Percentiles rank a stretch among this genome's conserved stretches.
Conservation (phyloP, 2,329 filamentous ascomycete genomes). For the Pseudogymnoascus sp. region DNA sequence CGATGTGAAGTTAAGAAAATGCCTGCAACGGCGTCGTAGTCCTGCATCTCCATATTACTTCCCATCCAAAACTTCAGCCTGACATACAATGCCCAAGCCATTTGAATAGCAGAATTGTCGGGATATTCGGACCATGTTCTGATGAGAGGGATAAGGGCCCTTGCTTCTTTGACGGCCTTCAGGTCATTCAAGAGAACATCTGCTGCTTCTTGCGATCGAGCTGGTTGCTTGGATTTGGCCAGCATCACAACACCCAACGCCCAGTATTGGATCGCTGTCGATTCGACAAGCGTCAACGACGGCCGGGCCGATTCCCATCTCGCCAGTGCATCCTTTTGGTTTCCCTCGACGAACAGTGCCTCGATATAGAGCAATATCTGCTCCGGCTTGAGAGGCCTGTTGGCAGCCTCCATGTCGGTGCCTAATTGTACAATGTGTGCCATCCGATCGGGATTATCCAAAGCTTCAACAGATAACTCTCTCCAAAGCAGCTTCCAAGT, state of each 20-base stretch:
- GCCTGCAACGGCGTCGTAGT: conserved; percentile 68
- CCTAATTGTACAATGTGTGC: conserved; percentile 53
- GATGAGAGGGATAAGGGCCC: conserved; percentile 61
- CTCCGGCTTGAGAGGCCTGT: conserved; percentile 43
- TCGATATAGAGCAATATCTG: conserved; percentile 63
- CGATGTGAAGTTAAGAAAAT: conserved; percentile 60
- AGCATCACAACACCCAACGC: conserved; percentile 60
- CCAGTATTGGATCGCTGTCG: conserved; percentile 45
- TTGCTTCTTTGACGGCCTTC: conserved; percentile 39
- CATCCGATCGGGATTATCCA: conserved; percentile 48
- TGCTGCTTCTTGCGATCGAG: conserved; percentile 49
- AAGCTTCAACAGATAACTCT: conserved; percentile 43
- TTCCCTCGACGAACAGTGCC: conserved; percentile 56
- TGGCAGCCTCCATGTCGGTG: conserved; percentile 56
- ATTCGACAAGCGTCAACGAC: conserved; percentile 29
- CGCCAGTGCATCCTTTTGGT: conserved; percentile 33
- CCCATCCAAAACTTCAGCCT: conserved; percentile 54
- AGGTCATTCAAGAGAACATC: conserved; percentile 41
- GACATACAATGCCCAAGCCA: conserved; percentile 61
- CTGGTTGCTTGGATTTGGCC: conserved; percentile 47
- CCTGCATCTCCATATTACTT: conserved; percentile 54
- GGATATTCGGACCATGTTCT: conserved; percentile 47
- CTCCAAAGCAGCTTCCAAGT: conserved; percentile 62
- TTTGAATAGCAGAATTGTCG: conserved; percentile 39
- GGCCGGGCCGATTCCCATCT: conserved; percentile 29